A percentile compares a stretch with the other conserved stretches of the same genome.
Conservation (phyloP, 495 filamentous ascomycete genomes). For the Polyplosphaeria fusca region DNA sequence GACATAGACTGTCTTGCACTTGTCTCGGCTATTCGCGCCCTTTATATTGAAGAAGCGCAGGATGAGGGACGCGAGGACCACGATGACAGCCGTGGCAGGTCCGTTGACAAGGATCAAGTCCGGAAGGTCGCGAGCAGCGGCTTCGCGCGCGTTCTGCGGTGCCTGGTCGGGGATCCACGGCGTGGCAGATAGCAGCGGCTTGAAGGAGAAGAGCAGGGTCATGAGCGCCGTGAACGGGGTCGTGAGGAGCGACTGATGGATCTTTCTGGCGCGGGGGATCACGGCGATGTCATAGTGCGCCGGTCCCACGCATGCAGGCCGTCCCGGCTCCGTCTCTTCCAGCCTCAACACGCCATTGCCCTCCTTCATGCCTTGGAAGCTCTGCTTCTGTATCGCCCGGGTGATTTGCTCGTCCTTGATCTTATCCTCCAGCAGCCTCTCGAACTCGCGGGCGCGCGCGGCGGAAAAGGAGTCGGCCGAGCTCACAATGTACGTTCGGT, state of each 20-base stretch:
- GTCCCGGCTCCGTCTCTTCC: not conserved
- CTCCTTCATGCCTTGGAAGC: not conserved
- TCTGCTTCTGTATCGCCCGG: not conserved
- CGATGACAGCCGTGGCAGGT: conserved; percentile 78
- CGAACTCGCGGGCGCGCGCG: conserved; percentile 62
- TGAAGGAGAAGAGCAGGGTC: conserved; percentile 52
- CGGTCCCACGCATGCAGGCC: conserved; percentile 20
- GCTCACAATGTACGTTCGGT: conserved; percentile 79
- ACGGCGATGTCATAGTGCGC: conserved; percentile 53
- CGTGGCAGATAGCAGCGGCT: conserved; percentile 48
- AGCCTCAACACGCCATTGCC: not conserved
- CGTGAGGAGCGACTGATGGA: conserved; percentile 73
- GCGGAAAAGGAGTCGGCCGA: conserved; percentile 73
- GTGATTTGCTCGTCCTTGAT: conserved; percentile 9
- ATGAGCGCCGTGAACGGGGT: conserved; percentile 58
- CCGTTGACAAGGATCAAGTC: conserved; percentile 85
- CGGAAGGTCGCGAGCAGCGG: conserved; percentile 44
- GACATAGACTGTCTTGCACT: conserved; percentile 73
- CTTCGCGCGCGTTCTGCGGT: conserved; percentile 2
- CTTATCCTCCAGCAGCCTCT: conserved; percentile 40
- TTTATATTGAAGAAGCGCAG: conserved; percentile 59
- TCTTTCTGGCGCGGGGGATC: conserved; percentile 67
- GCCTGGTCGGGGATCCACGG: conserved; percentile 38
- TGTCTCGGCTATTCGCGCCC: conserved; percentile 41
- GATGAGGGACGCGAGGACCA: conserved; percentile 64